Evolutionary conservation across 345 rosid species (phyloP), one percentile per base, ranked within the genome.

Genomic region (Citrus trifoliata): DNA sequence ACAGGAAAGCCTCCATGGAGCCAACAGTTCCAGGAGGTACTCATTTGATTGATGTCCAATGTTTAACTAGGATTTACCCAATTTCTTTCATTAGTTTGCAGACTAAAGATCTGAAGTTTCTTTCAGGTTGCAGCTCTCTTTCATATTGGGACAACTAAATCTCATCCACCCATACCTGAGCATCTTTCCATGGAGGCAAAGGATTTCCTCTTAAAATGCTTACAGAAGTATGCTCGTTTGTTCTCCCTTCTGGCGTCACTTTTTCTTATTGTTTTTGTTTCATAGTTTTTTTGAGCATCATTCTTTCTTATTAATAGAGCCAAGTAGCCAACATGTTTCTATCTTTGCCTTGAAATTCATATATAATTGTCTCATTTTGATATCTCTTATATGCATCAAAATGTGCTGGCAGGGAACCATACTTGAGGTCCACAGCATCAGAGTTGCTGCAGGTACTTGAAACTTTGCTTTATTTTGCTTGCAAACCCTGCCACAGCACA

Each of bases 1-100:
- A 92, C 97, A 5, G 98, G 99, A 80, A 93, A 95, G 86, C 96
- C 98, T 85, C 98, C 99, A 19, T 93, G 98, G 99, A 95, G 98
- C 78, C 93, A 92, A 84, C 94, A 93, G 80, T 95, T 88, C 82
- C 95, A 95, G 80, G 97, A 93, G 98, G 99, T 93, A 87, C 18
- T 63, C 24, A 9, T 60, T 75, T 69, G 37, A 13, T 74, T 82
- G 32, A 64, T 53, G 28, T 38, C n/a, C 67, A 14, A 5, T 18
- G 46, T 42, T 58, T 76, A 16, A 16, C 16, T 25, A 65, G 1
- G 60, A 51, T 69, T 5, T 69, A 35, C 51, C 62, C 67, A 61
- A 65, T 7, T 75, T 48, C 40, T 66, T 77, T 28, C 30, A 32
- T 38, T 70, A 78, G 48, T 78, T 81, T 73, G 83, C 66, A 65